Percentiles rank a stretch among this genome's conserved stretches.
Conservation (phyloP, 2,329 filamentous ascomycete genomes). For the Fusarium nodosum region DNA sequence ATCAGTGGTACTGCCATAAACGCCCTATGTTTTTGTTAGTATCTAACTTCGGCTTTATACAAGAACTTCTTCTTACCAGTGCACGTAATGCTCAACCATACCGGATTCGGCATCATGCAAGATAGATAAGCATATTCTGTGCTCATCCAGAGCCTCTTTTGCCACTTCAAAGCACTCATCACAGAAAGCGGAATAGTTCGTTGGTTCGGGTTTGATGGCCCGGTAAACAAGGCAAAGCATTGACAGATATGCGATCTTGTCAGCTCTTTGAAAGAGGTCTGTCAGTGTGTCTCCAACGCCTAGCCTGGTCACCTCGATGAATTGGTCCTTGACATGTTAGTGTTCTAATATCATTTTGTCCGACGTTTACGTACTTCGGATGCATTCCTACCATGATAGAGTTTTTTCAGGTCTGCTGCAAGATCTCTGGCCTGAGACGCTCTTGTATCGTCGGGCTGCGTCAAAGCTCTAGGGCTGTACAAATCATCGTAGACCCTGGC, state of each 20-base stretch:
- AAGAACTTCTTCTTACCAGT: not conserved
- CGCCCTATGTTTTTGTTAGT: not conserved
- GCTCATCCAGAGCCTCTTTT: conserved; percentile 8
- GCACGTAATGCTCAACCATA: conserved; percentile 5
- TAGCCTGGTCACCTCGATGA: not conserved
- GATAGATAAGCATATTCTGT: not conserved
- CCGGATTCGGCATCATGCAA: not conserved
- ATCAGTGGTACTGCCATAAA: conserved; percentile 12
- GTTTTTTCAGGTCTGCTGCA: not conserved
- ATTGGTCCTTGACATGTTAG: not conserved
- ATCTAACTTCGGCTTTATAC: accelerated
- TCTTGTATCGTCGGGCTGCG: not conserved
- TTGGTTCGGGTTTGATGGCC: not conserved
- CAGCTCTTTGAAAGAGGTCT: conserved; percentile 7
- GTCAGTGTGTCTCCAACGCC: not conserved
- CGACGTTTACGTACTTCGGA: not conserved
- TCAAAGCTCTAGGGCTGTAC: conserved; percentile 4
- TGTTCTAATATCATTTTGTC: accelerated
- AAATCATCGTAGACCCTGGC: conserved; percentile 4
- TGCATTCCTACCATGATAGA: not conserved
- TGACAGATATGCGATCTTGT: conserved; percentile 9
- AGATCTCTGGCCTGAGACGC: not conserved
- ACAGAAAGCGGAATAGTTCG: not conserved
- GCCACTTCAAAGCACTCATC: not conserved
- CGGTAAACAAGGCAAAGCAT: conserved; percentile 16